Percentiles rank a stretch among this genome's conserved stretches.
Conservation (phyloP, 1,139 yeast genomes). For the Hansenula anomala region DNA sequence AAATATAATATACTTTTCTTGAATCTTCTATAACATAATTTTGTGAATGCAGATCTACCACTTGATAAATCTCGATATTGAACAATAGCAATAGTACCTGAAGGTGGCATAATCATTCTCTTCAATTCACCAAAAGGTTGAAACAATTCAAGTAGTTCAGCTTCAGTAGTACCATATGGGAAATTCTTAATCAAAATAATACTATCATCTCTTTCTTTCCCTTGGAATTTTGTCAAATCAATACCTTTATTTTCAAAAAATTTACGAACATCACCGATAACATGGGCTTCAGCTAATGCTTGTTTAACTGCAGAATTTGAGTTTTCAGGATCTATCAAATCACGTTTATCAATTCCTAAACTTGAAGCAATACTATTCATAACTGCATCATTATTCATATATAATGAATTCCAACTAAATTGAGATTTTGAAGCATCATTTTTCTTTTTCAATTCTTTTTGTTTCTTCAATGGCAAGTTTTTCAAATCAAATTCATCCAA, state of each 20-base stretch:
- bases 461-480: conserved; percentile 88
- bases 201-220: conserved; percentile 73
- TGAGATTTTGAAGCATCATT: conserved; percentile 80
- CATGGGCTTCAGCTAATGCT: conserved; percentile 96
- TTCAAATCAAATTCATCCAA: conserved; percentile 88
- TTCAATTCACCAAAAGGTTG: conserved; percentile 73
- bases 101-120: conserved; percentile 89
- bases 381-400: conserved; percentile 88
- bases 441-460: conserved; percentile 76
- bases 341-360: conserved; percentile 78
- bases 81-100: conserved; percentile 95
- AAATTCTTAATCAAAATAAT: conserved; percentile 84
- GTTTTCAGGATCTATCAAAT: conserved; percentile 81
- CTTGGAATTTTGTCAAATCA: conserved; percentile 67
- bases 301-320: conserved; percentile 93
- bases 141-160: conserved; percentile 79
- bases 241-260: conserved; percentile 84
- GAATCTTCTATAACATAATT: conserved; percentile 80
- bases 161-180: conserved; percentile 78
- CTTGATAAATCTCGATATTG: conserved; percentile 81
- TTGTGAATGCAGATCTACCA: conserved; percentile 87
- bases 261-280: conserved; percentile 83
- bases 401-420: conserved; percentile 93
- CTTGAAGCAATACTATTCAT: conserved; percentile 83
- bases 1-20: conserved; percentile 82